phyloP scores from a whole-genome alignment of 768 basidiomycete genomes.

The Leccinum truebloodii region DNA sequence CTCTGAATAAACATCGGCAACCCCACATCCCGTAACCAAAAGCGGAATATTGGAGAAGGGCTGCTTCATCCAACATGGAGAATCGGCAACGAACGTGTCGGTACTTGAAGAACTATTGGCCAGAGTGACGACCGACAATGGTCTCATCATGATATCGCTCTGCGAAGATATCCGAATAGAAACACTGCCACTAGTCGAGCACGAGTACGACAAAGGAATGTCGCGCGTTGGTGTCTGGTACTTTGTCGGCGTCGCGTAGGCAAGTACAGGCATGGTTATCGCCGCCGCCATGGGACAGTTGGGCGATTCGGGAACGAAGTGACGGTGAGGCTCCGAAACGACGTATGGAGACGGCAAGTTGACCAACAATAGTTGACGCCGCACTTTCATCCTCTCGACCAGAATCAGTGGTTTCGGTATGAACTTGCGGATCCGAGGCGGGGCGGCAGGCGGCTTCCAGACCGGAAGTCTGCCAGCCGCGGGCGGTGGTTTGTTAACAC shows the following conservation, averaged over 20 bases:
- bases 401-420: constrained; percentile 28
- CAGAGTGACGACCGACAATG: constrained; percentile 7
- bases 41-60: constrained; percentile 7
- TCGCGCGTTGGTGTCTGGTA: background rate
- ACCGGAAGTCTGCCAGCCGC: background rate
- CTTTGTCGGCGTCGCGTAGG: constrained; percentile 9
- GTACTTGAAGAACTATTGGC: constrained; percentile 18
- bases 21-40: background rate
- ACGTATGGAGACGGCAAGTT: background rate
- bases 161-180: constrained; percentile 13
- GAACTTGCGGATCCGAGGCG: constrained; percentile 16
- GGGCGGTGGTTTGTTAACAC: background rate
- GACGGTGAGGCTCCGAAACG: background rate
- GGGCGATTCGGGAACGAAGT: background rate
- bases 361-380: constrained; percentile 8
- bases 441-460: background rate
- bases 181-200: constrained; percentile 2
- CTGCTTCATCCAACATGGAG: constrained; percentile 18
- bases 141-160: constrained; percentile 4
- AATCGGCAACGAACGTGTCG: constrained; percentile 27
- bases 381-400: constrained; percentile 28
- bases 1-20: background rate
- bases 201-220: background rate
- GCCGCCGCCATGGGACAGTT: background rate
- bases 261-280: background rate